Base-by-base conservation (phyloP, 371 early-diverging fungal species). In the Cokeromyces recurvatus region DNA sequence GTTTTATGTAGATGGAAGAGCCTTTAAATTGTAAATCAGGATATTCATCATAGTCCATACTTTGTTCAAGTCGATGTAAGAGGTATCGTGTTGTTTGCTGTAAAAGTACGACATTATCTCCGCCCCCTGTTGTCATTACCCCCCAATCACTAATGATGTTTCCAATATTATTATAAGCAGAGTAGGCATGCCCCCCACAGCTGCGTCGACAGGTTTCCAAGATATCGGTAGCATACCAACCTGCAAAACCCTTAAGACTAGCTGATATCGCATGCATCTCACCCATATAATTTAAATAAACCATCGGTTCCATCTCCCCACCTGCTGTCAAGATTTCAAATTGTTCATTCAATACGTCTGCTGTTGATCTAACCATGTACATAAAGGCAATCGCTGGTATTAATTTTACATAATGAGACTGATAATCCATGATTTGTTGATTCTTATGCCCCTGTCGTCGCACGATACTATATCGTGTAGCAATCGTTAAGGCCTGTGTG, bases 61-160 rank as follows among this genome's bases (percentile, higher is more conserved):
- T 41, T 29, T 64, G 58, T 4, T 53, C 44, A 20, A 71, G 51
- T 24, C 53, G 53, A 29, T 51, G 45, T 7, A 64, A 31, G 14
- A 63, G 44, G 27, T 64, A 58, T 8, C 58, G 50, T 22, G 81
- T 67, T 2, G 77, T 59, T 51, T 87, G 87, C 39, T 84, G 81
- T 48, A 82, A 63, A 58, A 86, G 47, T 1, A 82, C 81, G 7
- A 74, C 78, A 44, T 87, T 85, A 43, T 87, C 87, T 40, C 87
- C 87, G 45, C 79, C 87, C 32, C 87, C 83, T 6, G 87, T 87
- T 0, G 85, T 87, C 59, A 79, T 62, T 6, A 85, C 85, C 31
- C 83, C 84, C 71, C 68, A 84, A 46, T 84, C 84, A 24, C 67
- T 76, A 38, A 82, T 79, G 23, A 78, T 56, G 11, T 71, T 74